Evolutionary conservation across 495 filamentous ascomycete genomes (phyloP), one percentile per base, ranked within the genome.

Genomic region (Podospora appendiculata): DNA sequence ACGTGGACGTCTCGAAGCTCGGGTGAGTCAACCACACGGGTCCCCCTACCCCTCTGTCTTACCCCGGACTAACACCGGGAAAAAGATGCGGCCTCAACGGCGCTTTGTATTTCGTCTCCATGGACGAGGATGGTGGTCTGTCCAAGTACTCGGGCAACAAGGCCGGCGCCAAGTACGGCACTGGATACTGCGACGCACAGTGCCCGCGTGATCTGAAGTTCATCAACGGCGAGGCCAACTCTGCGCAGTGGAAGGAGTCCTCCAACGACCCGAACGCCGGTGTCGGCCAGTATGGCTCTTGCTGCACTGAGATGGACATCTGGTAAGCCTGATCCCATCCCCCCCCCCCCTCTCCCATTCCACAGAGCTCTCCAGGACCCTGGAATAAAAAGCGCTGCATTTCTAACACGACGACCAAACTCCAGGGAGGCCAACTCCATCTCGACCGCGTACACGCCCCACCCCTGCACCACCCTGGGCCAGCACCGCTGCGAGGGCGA

Each of bases 291-390:
- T 76, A 79, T 56, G 83, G 83, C 54, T 76, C 80, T 52, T 88
- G 83, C 77, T 88, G 84, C 64, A 75, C 79, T 4, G 84, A 87
- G 66, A 80, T 87, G 70, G 83, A 86, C 58, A 74, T 87, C 62
- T 85, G 82, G 56, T 58, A 48, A 4, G 38, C 50, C 2, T 12
- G 9, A 8, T 25, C 25, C 5, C 5, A 2, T 25, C 5, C 25
- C 25, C 25, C 25, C 14, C 3, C 16, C 16, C 8, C 6, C 36
- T 41, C 12, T 2, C 1, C 4, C 10, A n/a, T n/a, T n/a, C n/a
- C n/a, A n/a, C n/a, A n/a, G n/a, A n/a, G n/a, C n/a, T n/a, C 5
- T 25, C 25, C 25, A 25, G 2, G 25, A 25, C 25, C 25, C 25
- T 5, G 2, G 25, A 25, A n/a, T n/a, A n/a, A n/a, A n/a, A 25